phyloP scores from a whole-genome alignment of 2,329 filamentous ascomycete genomes.

The Xylaria hypoxylon region DNA sequence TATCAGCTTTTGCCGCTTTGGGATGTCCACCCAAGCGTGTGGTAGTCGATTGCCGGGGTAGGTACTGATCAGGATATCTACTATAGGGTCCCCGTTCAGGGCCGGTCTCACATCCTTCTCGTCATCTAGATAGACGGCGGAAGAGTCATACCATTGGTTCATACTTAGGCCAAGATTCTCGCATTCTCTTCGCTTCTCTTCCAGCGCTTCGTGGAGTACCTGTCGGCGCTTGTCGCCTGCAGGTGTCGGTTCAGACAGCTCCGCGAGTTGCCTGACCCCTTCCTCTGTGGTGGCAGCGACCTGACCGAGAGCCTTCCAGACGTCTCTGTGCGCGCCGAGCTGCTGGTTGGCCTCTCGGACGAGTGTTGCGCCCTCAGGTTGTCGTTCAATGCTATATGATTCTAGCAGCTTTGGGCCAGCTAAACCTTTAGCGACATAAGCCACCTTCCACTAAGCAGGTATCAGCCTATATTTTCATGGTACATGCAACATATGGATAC shows the following conservation, averaged over 20 bases:
- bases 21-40: slow-evolving; percentile 71
- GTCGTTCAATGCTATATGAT: slow-evolving; percentile 59
- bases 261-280: slow-evolving; percentile 51
- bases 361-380: slow-evolving; percentile 61
- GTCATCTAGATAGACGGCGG: slow-evolving; percentile 52
- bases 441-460: slow-evolving; percentile 61
- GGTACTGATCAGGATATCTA: slow-evolving; percentile 55
- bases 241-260: slow-evolving; percentile 52
- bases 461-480: slow-evolving; percentile 6
- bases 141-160: slow-evolving; percentile 63
- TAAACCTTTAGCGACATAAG: slow-evolving; percentile 58
- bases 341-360: slow-evolving; percentile 67
- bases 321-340: slow-evolving; percentile 61
- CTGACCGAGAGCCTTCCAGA: slow-evolving; percentile 61
- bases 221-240: slow-evolving; percentile 53
- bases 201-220: slow-evolving; percentile 56
- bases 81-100: slow-evolving; percentile 34
- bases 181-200: slow-evolving; percentile 63
- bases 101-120: slow-evolving; percentile 50
- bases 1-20: slow-evolving; percentile 57
- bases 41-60: slow-evolving; percentile 70
- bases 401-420: slow-evolving; percentile 55
- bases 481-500: background rate
- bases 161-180: slow-evolving; percentile 55
- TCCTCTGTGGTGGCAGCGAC: slow-evolving; percentile 54